Conservation (phyloP, 73 alveolate species). For the Chromera velia region DNA sequence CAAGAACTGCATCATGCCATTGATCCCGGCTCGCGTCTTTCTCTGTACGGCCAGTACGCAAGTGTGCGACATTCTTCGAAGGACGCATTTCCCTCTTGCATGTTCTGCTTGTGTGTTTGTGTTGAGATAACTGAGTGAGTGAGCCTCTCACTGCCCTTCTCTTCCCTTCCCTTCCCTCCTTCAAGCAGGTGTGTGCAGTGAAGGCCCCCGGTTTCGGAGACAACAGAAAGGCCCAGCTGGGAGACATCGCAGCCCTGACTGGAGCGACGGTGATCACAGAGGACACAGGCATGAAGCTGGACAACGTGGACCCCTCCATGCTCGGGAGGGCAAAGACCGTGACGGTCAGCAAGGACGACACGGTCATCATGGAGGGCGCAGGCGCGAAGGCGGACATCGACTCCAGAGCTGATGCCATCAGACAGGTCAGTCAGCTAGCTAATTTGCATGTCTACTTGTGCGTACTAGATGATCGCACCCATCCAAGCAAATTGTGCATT, state of each 20-base stretch:
- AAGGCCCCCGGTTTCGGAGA: slow-evolving; percentile 97
- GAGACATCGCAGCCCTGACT: slow-evolving; percentile 80
- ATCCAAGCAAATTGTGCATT: too few species aligned
- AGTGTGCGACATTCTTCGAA: too few species aligned
- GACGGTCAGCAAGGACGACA: slow-evolving; percentile 87
- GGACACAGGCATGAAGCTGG: slow-evolving; percentile 78
- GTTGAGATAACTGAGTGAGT: too few species aligned
- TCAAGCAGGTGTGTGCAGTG: slow-evolving; percentile 78
- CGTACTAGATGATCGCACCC: slow-evolving; percentile 34
- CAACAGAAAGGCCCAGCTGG: slow-evolving; percentile 82
- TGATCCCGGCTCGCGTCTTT: too few species aligned
- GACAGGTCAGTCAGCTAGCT: slow-evolving; percentile 19
- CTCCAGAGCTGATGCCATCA: slow-evolving; percentile 23
- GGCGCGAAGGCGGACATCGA: slow-evolving; percentile 70
- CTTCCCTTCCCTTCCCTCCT: too few species aligned
- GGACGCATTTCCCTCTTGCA: too few species aligned
- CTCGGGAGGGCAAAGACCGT: slow-evolving; percentile 79
- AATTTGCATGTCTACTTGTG: slow-evolving; percentile 19
- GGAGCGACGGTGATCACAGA: slow-evolving; percentile 86
- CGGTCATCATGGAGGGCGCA: slow-evolving; percentile 88
- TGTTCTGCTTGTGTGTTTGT: too few species aligned
- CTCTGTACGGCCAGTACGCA: too few species aligned
- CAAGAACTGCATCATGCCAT: too few species aligned
- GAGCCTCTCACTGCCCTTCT: too few species aligned
- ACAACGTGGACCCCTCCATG: slow-evolving; percentile 62